phyloP scores from a whole-genome alignment of 176 grass and related monocot genomes.

The Secale cereale region DNA sequence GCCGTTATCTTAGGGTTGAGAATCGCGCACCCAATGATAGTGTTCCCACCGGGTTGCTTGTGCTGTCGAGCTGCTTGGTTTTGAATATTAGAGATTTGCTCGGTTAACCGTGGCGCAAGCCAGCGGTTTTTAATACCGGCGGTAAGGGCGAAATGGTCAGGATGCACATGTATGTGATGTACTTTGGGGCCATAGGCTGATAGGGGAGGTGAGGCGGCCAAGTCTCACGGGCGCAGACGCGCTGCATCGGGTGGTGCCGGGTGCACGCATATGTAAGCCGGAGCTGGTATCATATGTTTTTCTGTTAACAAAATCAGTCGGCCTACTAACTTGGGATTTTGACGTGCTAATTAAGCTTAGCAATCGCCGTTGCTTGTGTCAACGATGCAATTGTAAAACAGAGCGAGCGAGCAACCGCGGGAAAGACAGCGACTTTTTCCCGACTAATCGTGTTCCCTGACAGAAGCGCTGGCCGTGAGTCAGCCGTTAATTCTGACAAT shows the following conservation, averaged over 20 bases:
- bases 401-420: background rate
- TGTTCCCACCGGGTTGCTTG: background rate
- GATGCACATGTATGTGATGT: background rate
- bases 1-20: background rate
- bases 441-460: background rate
- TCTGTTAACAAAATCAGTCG: background rate
- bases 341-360: background rate
- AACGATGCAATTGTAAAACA: background rate
- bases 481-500: background rate
- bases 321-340: background rate
- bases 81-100: background rate
- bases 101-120: background rate
- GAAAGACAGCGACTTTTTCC: background rate
- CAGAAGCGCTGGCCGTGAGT: background rate
- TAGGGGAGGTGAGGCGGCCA: background rate
- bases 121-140: background rate
- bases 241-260: background rate
- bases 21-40: background rate
- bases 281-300: background rate
- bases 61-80: background rate
- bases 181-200: background rate
- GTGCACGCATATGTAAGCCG: background rate
- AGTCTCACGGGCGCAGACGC: background rate
- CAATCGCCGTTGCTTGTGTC: background rate
- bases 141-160: conserved; percentile 1